phyloP scores from a whole-genome alignment of 2,329 filamentous ascomycete species.

The Aulographum hederae region DNA sequence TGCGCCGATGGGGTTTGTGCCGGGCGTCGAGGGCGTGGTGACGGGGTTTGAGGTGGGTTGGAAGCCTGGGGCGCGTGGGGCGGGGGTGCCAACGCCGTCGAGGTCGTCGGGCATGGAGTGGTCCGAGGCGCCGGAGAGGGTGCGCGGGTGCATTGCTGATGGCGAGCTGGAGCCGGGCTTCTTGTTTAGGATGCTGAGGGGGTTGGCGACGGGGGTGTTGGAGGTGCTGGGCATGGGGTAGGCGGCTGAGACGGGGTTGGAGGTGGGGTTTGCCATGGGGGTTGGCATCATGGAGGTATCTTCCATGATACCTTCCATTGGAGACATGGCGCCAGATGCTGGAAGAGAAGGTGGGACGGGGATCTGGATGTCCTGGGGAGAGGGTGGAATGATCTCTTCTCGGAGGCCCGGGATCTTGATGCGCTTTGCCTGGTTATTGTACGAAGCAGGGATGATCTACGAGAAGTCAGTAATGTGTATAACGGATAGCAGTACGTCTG shows the following conservation, averaged over 20 bases:
- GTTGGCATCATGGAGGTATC: not conserved
- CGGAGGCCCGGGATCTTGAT: slow-evolving; percentile 63
- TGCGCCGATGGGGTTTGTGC: too few relatives aligned
- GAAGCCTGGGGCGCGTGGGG: too few relatives aligned
- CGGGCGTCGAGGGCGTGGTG: too few relatives aligned
- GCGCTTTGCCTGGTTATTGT: slow-evolving; percentile 87
- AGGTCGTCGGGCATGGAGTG: too few relatives aligned
- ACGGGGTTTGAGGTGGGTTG: too few relatives aligned
- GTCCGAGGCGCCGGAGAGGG: too few relatives aligned
- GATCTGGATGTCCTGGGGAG: slow-evolving; percentile 66
- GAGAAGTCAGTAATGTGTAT: slow-evolving; percentile 1
- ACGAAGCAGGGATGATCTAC: slow-evolving; percentile 83
- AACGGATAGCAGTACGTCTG: slow-evolving; percentile 1
- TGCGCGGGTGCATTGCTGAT: too few relatives aligned
- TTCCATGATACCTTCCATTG: slow-evolving; percentile 39
- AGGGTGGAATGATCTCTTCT: slow-evolving; percentile 50
- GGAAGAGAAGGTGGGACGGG: slow-evolving; percentile 54
- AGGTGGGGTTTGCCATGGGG: too few relatives aligned
- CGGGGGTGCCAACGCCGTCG: too few relatives aligned
- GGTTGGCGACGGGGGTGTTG: not conserved
- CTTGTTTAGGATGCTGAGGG: not conserved
- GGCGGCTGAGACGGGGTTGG: not conserved
- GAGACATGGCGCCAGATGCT: slow-evolving; percentile 27
- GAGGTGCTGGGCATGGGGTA: not conserved
- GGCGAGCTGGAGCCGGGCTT: too few relatives aligned